phyloP scores from a whole-genome alignment of 495 filamentous ascomycete genomes.

The Oleoguttula mirabilis region DNA sequence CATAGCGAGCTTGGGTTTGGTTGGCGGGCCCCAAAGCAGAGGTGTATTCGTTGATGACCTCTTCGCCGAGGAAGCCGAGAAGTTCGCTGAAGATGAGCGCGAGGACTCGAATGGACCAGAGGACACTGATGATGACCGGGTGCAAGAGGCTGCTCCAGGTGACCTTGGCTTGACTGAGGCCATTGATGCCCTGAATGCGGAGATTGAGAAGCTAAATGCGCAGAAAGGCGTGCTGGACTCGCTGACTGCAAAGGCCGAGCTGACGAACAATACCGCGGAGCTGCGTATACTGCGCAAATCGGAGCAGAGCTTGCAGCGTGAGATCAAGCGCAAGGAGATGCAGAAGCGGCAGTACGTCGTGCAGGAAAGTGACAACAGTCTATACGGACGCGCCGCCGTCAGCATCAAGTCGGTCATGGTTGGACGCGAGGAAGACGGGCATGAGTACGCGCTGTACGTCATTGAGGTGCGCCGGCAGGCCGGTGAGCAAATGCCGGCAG shows the following conservation, averaged over 20 bases:
- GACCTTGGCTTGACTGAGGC: conserved; percentile 91
- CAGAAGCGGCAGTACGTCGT: conserved; percentile 95
- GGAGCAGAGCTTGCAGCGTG: conserved; percentile 79
- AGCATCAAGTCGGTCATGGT: conserved; percentile 86
- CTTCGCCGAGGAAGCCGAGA: conserved; percentile 82
- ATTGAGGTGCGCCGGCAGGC: conserved; percentile 83
- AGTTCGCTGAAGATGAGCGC: conserved; percentile 72
- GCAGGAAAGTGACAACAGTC: conserved; percentile 94
- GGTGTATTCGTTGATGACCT: conserved; percentile 90
- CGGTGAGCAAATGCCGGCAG: conserved; percentile 46
- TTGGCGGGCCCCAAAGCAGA: conserved; percentile 64
- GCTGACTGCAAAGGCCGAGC: conserved; percentile 81
- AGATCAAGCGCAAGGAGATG: conserved; percentile 86
- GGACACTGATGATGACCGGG: conserved; percentile 54
- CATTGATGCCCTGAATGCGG: conserved; percentile 66
- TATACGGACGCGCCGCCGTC: conserved; percentile 82
- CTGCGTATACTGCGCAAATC: conserved; percentile 87
- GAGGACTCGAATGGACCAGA: conserved; percentile 49
- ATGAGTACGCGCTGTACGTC: conserved; percentile 87
- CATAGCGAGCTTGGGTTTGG: conserved; percentile 79
- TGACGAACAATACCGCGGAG: conserved; percentile 93
- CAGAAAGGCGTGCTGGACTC: conserved; percentile 90
- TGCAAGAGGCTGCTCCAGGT: conserved; percentile 90
- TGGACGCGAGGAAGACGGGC: conserved; percentile 80
- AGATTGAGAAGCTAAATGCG: conserved; percentile 77